Evolutionary conservation across 345 rosid species (phyloP).

Genomic region (Anastatica hierochuntica): DNA sequence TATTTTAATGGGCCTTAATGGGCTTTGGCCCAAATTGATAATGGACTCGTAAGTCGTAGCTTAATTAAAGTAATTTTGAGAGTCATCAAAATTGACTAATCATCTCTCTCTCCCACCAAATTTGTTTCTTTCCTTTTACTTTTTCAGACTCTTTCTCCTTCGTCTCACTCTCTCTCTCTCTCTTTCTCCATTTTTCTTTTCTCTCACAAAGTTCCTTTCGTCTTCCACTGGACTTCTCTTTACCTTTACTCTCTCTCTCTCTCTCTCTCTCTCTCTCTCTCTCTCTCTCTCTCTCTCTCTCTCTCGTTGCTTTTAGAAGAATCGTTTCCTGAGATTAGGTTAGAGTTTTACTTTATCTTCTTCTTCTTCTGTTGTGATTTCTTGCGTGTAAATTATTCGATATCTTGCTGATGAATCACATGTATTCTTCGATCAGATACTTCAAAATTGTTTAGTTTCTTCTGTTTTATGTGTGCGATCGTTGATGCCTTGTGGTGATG

Average conservation of each 20-base stretch:
- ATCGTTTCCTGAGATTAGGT: slow-evolving; percentile 7
- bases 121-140: slow-evolving; percentile 15
- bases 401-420: too few relatives aligned
- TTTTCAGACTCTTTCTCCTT: slow-evolving; percentile 2
- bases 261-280: background rate
- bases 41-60: background rate
- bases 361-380: too few relatives aligned
- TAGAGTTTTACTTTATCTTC: background rate
- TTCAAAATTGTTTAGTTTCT: background rate
- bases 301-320: background rate
- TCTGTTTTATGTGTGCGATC: background rate
- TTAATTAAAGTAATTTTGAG: too few relatives aligned
- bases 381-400: too few relatives aligned
- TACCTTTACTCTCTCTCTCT: background rate
- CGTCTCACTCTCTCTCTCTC: background rate
- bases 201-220: background rate
- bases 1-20: background rate
- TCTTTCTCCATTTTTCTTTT: too few relatives aligned
- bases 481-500: background rate
- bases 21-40: slow-evolving; percentile 4
- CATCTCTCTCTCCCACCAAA: slow-evolving; percentile 11
- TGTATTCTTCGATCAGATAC: too few relatives aligned
- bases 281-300: background rate
- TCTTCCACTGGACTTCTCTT: background rate
- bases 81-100: background rate